Evolutionary conservation across 2,329 filamentous ascomycete species (phyloP).

Genomic region (Biscogniauxia mediterranea): DNA sequence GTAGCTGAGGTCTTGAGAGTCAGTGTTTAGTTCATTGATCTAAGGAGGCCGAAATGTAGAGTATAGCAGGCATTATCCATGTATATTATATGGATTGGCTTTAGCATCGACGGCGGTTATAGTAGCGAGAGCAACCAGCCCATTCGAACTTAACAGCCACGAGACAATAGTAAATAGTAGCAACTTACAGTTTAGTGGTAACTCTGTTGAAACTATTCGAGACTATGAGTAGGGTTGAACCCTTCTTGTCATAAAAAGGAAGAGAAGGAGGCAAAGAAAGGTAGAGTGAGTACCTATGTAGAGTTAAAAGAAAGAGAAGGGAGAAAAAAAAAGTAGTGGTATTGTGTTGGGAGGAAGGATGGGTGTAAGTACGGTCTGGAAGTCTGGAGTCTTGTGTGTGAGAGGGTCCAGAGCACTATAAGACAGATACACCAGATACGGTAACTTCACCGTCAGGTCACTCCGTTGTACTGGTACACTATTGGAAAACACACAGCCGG

Average conservation of each 20-base stretch:
- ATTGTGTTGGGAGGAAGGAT: background rate
- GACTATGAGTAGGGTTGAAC: background rate
- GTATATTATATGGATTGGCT: background rate
- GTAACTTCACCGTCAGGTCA: background rate
- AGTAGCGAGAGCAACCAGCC: background rate
- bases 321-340: background rate
- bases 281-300: background rate
- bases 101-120: no score
- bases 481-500: background rate
- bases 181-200: background rate
- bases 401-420: background rate
- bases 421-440: background rate
- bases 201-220: background rate
- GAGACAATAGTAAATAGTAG: background rate
- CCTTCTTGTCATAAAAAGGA: background rate
- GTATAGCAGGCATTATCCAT: background rate
- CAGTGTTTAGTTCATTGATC: background rate
- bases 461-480: background rate
- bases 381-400: background rate
- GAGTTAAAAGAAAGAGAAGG: background rate
- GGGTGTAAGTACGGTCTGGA: background rate
- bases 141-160: background rate
- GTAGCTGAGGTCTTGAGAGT: background rate
- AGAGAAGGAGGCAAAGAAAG: background rate
- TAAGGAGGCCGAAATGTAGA: background rate